These are phyloP conservation scores for Euphorbia lathyris DNA, from an alignment of 345 rosid genomes.

Conservation along the genomic window DNA sequence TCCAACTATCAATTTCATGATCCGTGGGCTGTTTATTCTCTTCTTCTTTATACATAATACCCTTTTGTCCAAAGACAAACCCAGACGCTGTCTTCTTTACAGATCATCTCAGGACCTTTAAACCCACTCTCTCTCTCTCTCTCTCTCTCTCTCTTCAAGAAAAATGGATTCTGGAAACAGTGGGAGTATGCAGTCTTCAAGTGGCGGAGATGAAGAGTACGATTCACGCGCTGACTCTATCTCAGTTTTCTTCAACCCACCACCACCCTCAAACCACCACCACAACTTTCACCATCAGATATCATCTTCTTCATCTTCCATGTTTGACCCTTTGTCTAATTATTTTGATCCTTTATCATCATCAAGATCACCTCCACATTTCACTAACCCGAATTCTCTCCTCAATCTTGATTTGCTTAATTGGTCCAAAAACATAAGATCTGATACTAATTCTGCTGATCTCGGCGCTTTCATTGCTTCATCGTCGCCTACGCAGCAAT, in stretches of 20 bases:
- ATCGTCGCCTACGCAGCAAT: slow-evolving; percentile 39
- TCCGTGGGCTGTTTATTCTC: slow-evolving; percentile 27
- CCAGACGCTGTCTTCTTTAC: slow-evolving; percentile 30
- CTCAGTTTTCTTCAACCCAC: slow-evolving; percentile 47
- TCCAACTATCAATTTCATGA: slow-evolving; percentile 28
- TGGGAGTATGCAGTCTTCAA: slow-evolving; percentile 82
- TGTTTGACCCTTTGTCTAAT: slow-evolving; percentile 51
- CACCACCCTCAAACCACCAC: slow-evolving; percentile 28
- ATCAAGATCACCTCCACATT: slow-evolving; percentile 26
- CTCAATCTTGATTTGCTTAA: slow-evolving; percentile 47
- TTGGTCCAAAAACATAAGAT: slow-evolving; percentile 50
- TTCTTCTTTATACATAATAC: slow-evolving; percentile 21
- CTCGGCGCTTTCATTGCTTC: slow-evolving; percentile 44
- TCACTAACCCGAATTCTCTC: slow-evolving; percentile 33
- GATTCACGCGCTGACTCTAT: slow-evolving; percentile 70
- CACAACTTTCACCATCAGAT: slow-evolving; percentile 32
- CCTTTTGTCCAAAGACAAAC: slow-evolving; percentile 28
- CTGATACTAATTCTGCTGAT: slow-evolving; percentile 49
- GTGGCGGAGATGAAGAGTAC: slow-evolving; percentile 73
- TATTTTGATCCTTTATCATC: slow-evolving; percentile 48
- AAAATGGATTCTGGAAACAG: slow-evolving; percentile 75
- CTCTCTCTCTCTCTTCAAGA: slow-evolving; percentile 19
- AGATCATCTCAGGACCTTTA: slow-evolving; percentile 28
- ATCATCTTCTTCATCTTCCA: slow-evolving; percentile 31
- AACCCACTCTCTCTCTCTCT: slow-evolving; percentile 14